A percentile compares a stretch with the other conserved stretches of the same genome.
Conservation (phyloP, 2,329 filamentous ascomycete species). For the Cadophora sp. region DNA sequence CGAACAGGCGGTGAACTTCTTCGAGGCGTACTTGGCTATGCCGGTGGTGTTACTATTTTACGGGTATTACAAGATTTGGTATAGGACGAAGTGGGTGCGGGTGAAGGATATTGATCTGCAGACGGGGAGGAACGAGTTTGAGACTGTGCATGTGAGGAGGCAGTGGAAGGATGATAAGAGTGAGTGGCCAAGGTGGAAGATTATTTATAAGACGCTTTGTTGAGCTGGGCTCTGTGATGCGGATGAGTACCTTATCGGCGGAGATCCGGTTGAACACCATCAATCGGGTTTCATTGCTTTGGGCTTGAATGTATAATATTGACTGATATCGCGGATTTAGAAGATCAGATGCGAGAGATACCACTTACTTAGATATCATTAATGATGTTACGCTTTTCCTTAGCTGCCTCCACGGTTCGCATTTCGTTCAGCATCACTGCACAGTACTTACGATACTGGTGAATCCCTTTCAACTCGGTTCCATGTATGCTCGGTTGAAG, state of each 20-base stretch:
- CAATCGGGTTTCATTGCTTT: background rate
- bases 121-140: constrained; percentile 85
- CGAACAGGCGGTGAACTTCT: constrained; percentile 69
- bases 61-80: constrained; percentile 78
- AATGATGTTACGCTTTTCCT: constrained; percentile 1
- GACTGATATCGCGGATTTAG: background rate
- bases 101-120: constrained; percentile 82
- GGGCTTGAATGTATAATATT: background rate
- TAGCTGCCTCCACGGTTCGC: background rate
- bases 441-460: too few relatives aligned
- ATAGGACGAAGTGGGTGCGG: constrained; percentile 70
- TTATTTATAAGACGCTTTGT: constrained; percentile 75
- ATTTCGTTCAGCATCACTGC: background rate
- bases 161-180: constrained; percentile 79
- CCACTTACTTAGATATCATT: background rate
- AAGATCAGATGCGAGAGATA: constrained; percentile 9
- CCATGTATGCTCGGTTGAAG: too few relatives aligned
- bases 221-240: constrained; percentile 45
- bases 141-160: constrained; percentile 75
- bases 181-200: constrained; percentile 79
- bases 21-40: constrained; percentile 72
- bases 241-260: background rate
- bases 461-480: too few relatives aligned
- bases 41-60: constrained; percentile 74
- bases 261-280: background rate